These are phyloP conservation scores for Trichoderma breve DNA, from an alignment of 2,329 filamentous ascomycete genomes.

Conservation along the genomic window DNA sequence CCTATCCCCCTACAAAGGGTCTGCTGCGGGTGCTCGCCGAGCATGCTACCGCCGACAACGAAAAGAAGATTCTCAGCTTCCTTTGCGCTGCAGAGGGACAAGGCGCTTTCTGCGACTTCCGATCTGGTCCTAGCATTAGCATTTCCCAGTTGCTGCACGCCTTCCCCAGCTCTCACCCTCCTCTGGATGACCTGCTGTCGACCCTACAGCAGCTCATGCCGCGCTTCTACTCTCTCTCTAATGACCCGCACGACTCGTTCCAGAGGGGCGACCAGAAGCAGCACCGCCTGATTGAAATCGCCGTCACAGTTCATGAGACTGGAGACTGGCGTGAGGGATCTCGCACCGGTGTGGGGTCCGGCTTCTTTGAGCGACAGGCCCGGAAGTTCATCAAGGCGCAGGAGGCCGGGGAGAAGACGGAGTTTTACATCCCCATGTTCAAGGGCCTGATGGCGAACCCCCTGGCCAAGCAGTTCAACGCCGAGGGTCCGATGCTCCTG, in stretches of 20 bases:
- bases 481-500: slow-evolving; percentile 94
- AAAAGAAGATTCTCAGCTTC: slow-evolving; percentile 85
- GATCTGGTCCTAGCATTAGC: slow-evolving; percentile 83
- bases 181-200: slow-evolving; percentile 76
- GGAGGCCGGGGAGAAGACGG: slow-evolving; percentile 54
- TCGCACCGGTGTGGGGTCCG: slow-evolving; percentile 85
- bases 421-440: slow-evolving; percentile 91
- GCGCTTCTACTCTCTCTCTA: slow-evolving; percentile 96
- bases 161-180: slow-evolving; percentile 88
- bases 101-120: slow-evolving; percentile 88
- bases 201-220: slow-evolving; percentile 89
- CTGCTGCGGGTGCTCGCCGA: slow-evolving; percentile 84
- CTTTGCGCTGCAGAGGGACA: slow-evolving; percentile 89
- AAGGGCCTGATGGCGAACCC: slow-evolving; percentile 97
- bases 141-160: slow-evolving; percentile 83
- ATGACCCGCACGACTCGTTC: slow-evolving; percentile 81
- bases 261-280: slow-evolving; percentile 65
- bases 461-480: slow-evolving; percentile 83
- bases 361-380: slow-evolving; percentile 88
- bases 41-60: slow-evolving; percentile 72
- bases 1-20: slow-evolving; percentile 84
- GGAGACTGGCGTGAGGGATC: slow-evolving; percentile 70
- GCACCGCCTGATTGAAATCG: slow-evolving; percentile 86
- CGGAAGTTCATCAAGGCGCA: slow-evolving; percentile 68
- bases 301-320: slow-evolving; percentile 91